These are phyloP conservation scores for Glebionis coronaria DNA, from an alignment of 129 eudicot genomes.

Conservation along the genomic window DNA sequence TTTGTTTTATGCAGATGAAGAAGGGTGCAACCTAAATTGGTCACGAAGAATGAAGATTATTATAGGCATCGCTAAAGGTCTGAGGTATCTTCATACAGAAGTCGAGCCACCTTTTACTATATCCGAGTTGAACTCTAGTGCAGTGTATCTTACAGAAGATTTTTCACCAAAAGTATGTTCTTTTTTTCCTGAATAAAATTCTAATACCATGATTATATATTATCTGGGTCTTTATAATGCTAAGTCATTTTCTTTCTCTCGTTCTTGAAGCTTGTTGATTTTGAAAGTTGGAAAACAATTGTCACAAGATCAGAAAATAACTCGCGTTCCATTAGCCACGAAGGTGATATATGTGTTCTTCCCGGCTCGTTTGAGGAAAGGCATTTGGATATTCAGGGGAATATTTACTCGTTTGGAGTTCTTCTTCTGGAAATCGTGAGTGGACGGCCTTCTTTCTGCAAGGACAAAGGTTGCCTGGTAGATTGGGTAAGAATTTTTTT, in stretches of 20 bases:
- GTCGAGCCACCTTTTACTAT: conserved; percentile 85
- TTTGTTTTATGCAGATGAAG: conserved; percentile 55
- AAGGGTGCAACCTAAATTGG: conserved; percentile 89
- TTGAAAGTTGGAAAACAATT: conserved; percentile 91
- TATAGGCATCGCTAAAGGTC: conserved; percentile 77
- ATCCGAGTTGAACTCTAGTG: conserved; percentile 75
- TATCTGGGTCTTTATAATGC: conserved; percentile 14
- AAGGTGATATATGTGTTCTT: conserved; percentile 81
- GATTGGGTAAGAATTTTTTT: conserved; percentile 72
- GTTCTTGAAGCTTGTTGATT: conserved; percentile 74
- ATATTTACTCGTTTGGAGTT: conserved; percentile 82
- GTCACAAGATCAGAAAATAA: conserved; percentile 79
- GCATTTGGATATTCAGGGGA: conserved; percentile 68
- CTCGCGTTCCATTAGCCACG: conserved; percentile 54
- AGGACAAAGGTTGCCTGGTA: conserved; percentile 73
- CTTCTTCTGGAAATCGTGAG: conserved; percentile 81
- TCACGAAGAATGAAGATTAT: conserved; percentile 85
- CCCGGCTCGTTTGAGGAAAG: conserved; percentile 71
- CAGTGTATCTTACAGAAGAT: conserved; percentile 90
- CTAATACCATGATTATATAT: conserved; percentile 13
- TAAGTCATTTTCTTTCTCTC: background rate
- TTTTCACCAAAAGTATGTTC: conserved; percentile 80
- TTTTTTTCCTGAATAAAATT: background rate
- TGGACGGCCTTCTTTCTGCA: conserved; percentile 77
- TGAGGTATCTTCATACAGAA: conserved; percentile 88